Percentiles rank a stretch among this genome's conserved stretches.
phyloP scores from a whole-genome alignment of 805 yeast species.

The Cyberlindnera saturnus region DNA sequence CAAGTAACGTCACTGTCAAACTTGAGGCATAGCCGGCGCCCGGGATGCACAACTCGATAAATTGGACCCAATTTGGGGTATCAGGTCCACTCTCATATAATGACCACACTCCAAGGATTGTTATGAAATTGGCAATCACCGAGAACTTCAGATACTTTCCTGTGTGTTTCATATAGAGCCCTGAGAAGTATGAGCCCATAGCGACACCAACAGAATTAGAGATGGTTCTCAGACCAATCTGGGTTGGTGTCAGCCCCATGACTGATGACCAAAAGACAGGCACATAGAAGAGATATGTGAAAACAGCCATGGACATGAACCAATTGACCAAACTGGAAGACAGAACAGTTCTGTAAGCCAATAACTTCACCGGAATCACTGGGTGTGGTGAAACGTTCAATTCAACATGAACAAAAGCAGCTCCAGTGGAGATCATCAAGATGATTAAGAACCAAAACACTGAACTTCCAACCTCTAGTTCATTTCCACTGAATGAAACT shows the following conservation, averaged over 20 bases:
- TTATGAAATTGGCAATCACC: constrained; percentile 33
- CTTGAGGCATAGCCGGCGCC: constrained; percentile 64
- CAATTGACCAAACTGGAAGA: constrained; percentile 62
- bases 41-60: constrained; percentile 39
- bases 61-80: constrained; percentile 33
- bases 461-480: constrained; percentile 40
- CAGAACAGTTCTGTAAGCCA: constrained; percentile 51
- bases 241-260: constrained; percentile 43
- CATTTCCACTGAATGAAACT: constrained; percentile 60
- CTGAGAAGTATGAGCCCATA: constrained; percentile 59
- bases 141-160: constrained; percentile 55
- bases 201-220: constrained; percentile 66
- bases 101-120: constrained; percentile 41
- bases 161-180: constrained; percentile 58
- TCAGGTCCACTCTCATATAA: constrained; percentile 23
- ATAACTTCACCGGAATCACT: constrained; percentile 51
- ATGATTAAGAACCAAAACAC: constrained; percentile 40
- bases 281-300: constrained; percentile 56
- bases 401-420: no score
- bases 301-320: constrained; percentile 63
- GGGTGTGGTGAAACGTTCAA: no score
- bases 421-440: no score
- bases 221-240: constrained; percentile 48
- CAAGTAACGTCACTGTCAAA: constrained; percentile 65
- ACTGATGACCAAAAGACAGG: constrained; percentile 65